Conservation (phyloP, 352 stramenopile genomes). For the Globisporangium mamillatum region DNA sequence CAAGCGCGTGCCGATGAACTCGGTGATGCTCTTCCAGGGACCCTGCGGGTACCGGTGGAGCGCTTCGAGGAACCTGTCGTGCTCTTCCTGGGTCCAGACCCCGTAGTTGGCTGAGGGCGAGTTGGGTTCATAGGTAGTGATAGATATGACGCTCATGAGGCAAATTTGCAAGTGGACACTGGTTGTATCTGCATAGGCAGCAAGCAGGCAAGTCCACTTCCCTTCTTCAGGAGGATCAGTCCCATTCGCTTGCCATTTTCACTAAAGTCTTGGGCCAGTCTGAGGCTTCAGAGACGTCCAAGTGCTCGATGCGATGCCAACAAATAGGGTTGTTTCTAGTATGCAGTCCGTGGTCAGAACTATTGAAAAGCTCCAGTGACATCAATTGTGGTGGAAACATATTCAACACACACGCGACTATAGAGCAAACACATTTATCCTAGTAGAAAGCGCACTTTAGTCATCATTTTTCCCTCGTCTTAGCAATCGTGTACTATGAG, state of each 20-base stretch:
- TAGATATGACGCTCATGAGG: not conserved
- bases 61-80: slow-evolving; percentile 51
- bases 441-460: too few relatives aligned
- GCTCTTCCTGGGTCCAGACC: slow-evolving; percentile 53
- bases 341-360: too few relatives aligned
- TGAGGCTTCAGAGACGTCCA: too few relatives aligned
- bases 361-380: too few relatives aligned
- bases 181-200: not conserved
- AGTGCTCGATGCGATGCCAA: too few relatives aligned
- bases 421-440: too few relatives aligned
- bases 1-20: slow-evolving; percentile 41
- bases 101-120: not conserved
- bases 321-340: too few relatives aligned
- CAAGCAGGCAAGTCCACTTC: not conserved
- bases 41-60: slow-evolving; percentile 45
- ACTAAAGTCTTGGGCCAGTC: too few relatives aligned
- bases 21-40: slow-evolving; percentile 42
- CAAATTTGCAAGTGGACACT: not conserved
- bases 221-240: too few relatives aligned
- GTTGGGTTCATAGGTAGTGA: not conserved
- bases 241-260: too few relatives aligned
- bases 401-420: too few relatives aligned
- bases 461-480: not conserved
- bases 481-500: not conserved
- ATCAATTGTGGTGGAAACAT: too few relatives aligned